Percentiles rank a stretch among this genome's conserved stretches.
Evolutionary conservation across 495 filamentous ascomycete species (phyloP).

Genomic region (Durotheca rogersii): DNA sequence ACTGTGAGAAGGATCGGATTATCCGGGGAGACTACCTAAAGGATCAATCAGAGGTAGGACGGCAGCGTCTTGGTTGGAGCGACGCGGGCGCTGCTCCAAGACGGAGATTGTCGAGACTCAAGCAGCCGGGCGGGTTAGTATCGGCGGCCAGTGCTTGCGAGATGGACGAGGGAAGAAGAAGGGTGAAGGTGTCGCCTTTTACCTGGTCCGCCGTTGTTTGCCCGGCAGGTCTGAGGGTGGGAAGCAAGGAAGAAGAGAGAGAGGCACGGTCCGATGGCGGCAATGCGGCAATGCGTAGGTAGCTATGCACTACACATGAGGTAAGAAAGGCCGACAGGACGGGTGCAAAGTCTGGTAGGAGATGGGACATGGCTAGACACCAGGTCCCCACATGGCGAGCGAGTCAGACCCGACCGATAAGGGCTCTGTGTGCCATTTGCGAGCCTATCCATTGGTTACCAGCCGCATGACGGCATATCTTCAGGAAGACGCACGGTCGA

Average conservation of each 20-base stretch:
- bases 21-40: background rate
- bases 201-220: too few species aligned
- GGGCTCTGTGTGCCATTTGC: slow-evolving; percentile 6
- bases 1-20: background rate
- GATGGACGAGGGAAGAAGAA: background rate
- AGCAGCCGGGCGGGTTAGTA: slow-evolving; percentile 6
- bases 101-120: slow-evolving; percentile 5
- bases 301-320: too few species aligned
- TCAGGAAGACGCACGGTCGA: slow-evolving; percentile 5
- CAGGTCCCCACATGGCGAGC: slow-evolving; percentile 21
- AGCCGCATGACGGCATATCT: slow-evolving; percentile 8
- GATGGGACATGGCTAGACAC: too few species aligned
- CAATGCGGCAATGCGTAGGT: too few species aligned
- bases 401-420: too few species aligned
- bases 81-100: slow-evolving; percentile 1
- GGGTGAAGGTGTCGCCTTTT: background rate
- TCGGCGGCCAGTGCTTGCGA: background rate
- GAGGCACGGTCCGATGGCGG: too few species aligned
- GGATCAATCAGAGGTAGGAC: too few species aligned
- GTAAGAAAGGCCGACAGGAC: too few species aligned
- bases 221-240: too few species aligned
- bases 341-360: too few species aligned
- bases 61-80: too few species aligned
- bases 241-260: slow-evolving; percentile 16
- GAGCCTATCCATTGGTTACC: slow-evolving; percentile 27